Evolutionary conservation across 129 eudicot genomes (phyloP), one percentile per base, ranked within the genome.

Genomic region (Flaveria bidentis): DNA sequence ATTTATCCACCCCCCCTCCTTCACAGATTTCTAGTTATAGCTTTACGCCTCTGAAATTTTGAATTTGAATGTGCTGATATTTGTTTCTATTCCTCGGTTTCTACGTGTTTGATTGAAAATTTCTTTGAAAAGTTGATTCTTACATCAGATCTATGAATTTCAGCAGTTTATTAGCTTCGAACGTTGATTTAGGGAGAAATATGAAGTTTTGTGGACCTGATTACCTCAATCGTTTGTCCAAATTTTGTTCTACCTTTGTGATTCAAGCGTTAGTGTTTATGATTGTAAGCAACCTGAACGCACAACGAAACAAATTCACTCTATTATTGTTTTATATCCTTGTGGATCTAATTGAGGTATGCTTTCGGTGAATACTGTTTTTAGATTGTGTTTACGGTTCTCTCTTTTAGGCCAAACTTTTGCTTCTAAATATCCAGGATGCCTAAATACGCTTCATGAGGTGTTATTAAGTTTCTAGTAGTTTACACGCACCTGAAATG

Each of bases 151-250:
- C 58, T 61, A 15, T 33, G 42, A 26, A 15, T 45, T 74, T 18
- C 39, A 6, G 0, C 60, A 25, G 28, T 17, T 74, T 25, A 14
- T 45, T 16, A 22, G 17, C 5, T 62, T 61, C n/a, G n/a, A 25
- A 42, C 39, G 42, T 74, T 61, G 44, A 61, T 61, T 61, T 61
- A 23, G 56, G 60, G 45, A 41, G 28, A 44, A 4, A 25, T 25
- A 69, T 45, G 70, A 67, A 4, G 20, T 23, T 7, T 56, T 18
- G 8, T 30, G 45, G 76, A 53, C n/a, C 50, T 53, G 62, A 56
- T 56, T 2, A 72, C 12, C 63, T 20, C 14, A 22, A 72, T 56
- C 66, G 45, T 72, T 72, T 72, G 11, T 72, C 52, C 10, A n/a
- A 42, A n/a, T 72, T 72, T 13, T 67, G 7, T 20, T 49, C 55